Base-by-base conservation (phyloP, 768 basidiomycete genomes). In the Naganishia vaughanmartiniae region DNA sequence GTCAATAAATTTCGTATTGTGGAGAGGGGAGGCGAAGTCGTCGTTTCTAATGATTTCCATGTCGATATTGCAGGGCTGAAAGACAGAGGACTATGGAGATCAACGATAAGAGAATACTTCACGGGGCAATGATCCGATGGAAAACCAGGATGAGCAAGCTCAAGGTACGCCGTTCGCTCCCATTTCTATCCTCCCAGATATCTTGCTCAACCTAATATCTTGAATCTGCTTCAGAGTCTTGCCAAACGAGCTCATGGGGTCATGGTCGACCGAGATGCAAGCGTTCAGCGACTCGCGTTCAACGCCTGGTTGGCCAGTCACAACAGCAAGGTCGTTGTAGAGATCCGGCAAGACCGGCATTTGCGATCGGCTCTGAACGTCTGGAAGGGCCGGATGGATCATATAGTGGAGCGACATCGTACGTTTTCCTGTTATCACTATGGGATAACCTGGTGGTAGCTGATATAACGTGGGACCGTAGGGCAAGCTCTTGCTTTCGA, bases 361-460 rank as follows among this genome's bases (percentile, higher is more conserved):
- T 26, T 69, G 11, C 67, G 67, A 10, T 60, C 57, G 6, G 54
- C 56, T 17, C 17, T 69, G 11, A 45, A 69, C n/a, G 31, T 45
- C 39, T 69, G 67, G 67, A 58, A 63, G 26, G 33, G 21, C 10
- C 39, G 60, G n/a, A 63, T 63, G 60, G 60, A 63, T 45, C 36
- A 42, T 26, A 30, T 63, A 45, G 60, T 63, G n/a, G 60, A 63
- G 26, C 60, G 39, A 30, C 39, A 63, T n/a, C 36, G 60, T 63
- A 63, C 42, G 60, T 63, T 5, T 28, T 34, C 33, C 24, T n/a
- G 2, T 12, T 15, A 3, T 63, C 14, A 19, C 2, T 26, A 9
- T 30, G 12, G 26, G 7, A n/a, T 9, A 9, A 33, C 34, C 26
- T 24, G 24, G 24, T 63, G 39, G 17, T 30, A 2, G 34, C 34